These are phyloP conservation scores for Vigna reflexopilosa DNA, from an alignment of 306 rosid genomes.

Conservation along the genomic window DNA sequence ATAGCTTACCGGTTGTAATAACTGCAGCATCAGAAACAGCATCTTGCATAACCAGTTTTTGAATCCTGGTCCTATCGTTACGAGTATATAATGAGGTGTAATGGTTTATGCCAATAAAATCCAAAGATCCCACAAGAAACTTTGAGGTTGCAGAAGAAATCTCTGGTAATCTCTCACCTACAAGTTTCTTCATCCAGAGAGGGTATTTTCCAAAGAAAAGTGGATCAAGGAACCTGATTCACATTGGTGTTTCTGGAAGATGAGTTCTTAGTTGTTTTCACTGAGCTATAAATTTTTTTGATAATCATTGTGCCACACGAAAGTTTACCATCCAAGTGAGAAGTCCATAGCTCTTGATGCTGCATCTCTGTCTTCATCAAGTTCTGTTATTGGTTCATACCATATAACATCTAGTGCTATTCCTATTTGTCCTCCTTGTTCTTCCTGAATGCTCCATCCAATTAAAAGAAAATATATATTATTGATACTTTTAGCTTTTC, in stretches of 20 bases:
- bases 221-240: slow-evolving; percentile 90
- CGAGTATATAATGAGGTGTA: slow-evolving; percentile 85
- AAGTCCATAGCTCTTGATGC: slow-evolving; percentile 85
- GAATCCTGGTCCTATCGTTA: slow-evolving; percentile 69
- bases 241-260: slow-evolving; percentile 39
- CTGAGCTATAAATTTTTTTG: not conserved
- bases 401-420: slow-evolving; percentile 79
- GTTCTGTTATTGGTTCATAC: slow-evolving; percentile 81
- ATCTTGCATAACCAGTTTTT: slow-evolving; percentile 71
- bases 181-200: slow-evolving; percentile 71
- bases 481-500: not conserved
- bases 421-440: slow-evolving; percentile 86
- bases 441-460: slow-evolving; percentile 56
- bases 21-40: slow-evolving; percentile 84
- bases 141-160: slow-evolving; percentile 59
- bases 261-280: slow-evolving; percentile 6
- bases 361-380: slow-evolving; percentile 83
- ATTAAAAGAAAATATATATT: not conserved
- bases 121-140: slow-evolving; percentile 69
- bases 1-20: slow-evolving; percentile 72
- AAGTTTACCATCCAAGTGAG: slow-evolving; percentile 70
- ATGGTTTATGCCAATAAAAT: slow-evolving; percentile 87
- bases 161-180: slow-evolving; percentile 74
- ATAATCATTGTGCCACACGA: slow-evolving; percentile 4
- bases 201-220: slow-evolving; percentile 83